Conservation (phyloP, 2,329 filamentous ascomycete genomes). For the Arachnomyces sp. region DNA sequence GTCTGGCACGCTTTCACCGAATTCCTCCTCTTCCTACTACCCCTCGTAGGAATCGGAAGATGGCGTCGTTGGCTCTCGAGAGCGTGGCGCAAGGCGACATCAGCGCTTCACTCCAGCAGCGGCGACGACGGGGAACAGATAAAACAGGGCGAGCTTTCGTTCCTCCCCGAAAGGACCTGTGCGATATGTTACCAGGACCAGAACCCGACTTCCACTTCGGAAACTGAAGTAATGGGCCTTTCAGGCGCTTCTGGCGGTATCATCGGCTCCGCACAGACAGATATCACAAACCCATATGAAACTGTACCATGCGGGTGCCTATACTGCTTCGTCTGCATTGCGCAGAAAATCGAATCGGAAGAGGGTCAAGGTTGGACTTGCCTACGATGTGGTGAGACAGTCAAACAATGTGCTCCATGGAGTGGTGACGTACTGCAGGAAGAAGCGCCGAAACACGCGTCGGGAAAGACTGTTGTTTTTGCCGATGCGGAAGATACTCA, state of each 20-base stretch:
- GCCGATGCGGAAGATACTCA: constrained; percentile 14
- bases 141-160: constrained; percentile 64
- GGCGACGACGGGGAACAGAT: constrained; percentile 43
- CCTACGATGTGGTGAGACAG: constrained; percentile 72
- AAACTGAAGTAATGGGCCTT: constrained; percentile 66
- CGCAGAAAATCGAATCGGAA: constrained; percentile 78
- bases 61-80: constrained; percentile 87
- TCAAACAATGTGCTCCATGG: constrained; percentile 86
- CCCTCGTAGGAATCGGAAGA: constrained; percentile 84
- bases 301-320: constrained; percentile 80
- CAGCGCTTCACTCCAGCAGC: constrained; percentile 45
- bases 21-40: constrained; percentile 94
- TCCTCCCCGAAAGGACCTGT: constrained; percentile 87
- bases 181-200: constrained; percentile 96
- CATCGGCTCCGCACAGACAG: constrained; percentile 78
- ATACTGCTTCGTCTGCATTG: constrained; percentile 95
- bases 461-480: constrained; percentile 36
- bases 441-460: constrained; percentile 18
- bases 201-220: constrained; percentile 61
- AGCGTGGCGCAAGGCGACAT: constrained; percentile 73
- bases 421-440: constrained; percentile 68
- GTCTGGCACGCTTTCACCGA: constrained; percentile 99
- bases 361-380: constrained; percentile 93
- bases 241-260: constrained; percentile 62
- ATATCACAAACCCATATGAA: constrained; percentile 94